Base-by-base conservation (phyloP, 2,329 filamentous ascomycete genomes). In the Nothopassalora personata region DNA sequence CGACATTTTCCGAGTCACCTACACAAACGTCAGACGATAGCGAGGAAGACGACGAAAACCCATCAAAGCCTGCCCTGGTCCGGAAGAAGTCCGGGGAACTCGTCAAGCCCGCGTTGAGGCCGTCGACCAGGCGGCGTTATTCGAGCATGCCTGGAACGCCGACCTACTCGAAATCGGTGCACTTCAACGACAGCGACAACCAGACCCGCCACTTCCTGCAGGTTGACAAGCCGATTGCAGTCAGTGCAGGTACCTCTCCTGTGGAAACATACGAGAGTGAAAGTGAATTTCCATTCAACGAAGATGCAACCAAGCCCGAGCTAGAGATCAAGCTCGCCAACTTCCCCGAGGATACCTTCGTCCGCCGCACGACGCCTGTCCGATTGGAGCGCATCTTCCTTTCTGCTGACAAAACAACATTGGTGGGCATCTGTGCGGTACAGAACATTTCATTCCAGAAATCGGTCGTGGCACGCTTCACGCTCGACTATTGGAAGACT, bases 31-130 rank as follows among this genome's bases (percentile, higher is more conserved):
- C 76, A 36, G 73, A 75, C 39, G 82, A 81, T 49, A 81, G 80
- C 66, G 80, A 84, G 60, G 70, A 83, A 75, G 87, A 78, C 23
- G 68, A 71, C 11, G 62, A 64, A 33, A 61, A 62, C 18, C 58
- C 64, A 33, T 64, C 57, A 31, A 95, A 94, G 76, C 91, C 92
- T n/a, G 86, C 86, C 56, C 95, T 97, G 86, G 86, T 99, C 10
- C 87, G 94, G 69, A 99, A 99, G 80, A 99, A 99, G 81, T 97
- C 94, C 43, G 94, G 94, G 34, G 94, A 99, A 76, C 82, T 99
- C 36, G 94, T 99, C 59, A 87, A 94, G 68, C 94, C 94, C 11
- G 94, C 94, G 19, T 83, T 99, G 54, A 86, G 94, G 53, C 86
- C 88, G 43, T 81, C 90, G 11, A 89, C 89, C n/a, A 83, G 84